Conservation (phyloP, 2,329 filamentous ascomycete genomes). For the Xylaria sp. region DNA sequence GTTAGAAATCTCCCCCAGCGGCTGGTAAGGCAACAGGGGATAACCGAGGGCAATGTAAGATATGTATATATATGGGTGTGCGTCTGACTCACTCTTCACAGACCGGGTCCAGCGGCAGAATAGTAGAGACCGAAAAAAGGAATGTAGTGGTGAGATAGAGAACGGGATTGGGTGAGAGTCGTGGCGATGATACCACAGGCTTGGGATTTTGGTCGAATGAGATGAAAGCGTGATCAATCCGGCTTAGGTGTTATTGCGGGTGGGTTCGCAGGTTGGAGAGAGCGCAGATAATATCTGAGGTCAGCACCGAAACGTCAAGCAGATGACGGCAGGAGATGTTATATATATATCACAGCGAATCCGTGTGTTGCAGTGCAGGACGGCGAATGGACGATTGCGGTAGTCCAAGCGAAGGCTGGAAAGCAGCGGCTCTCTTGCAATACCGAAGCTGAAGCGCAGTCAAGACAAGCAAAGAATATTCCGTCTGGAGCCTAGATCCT, state of each 20-base stretch:
- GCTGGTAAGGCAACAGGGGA: conserved; percentile 26
- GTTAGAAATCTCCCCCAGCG: conserved; percentile 29
- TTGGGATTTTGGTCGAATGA: conserved; percentile 49
- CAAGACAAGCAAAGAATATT: conserved; percentile 49
- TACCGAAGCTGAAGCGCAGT: conserved; percentile 37
- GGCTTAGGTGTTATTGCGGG: conserved; percentile 36
- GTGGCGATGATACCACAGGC: conserved; percentile 48
- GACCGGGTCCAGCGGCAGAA: conserved; percentile 47
- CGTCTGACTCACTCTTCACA: conserved; percentile 52
- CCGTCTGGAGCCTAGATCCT: conserved; percentile 30
- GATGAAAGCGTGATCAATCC: conserved; percentile 37
- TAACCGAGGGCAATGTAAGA: conserved; percentile 41
- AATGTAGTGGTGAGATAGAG: conserved; percentile 34
- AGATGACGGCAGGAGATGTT: conserved; percentile 46
- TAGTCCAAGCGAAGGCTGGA: conserved; percentile 45
- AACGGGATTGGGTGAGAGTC: conserved; percentile 48
- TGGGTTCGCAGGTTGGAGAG: conserved; percentile 39
- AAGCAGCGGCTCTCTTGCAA: conserved; percentile 27
- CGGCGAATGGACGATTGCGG: conserved; percentile 32
- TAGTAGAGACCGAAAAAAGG: conserved; percentile 43
- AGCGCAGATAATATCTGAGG: conserved; percentile 50
- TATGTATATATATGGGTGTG: conserved; percentile 38
- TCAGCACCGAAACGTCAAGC: conserved; percentile 50
- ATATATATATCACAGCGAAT: conserved; percentile 46
- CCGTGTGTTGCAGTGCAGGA: conserved; percentile 39